Evolutionary conservation across 1,284 basidiomycete species (phyloP), one percentile per base, ranked within the genome.

Genomic region (Inonotus obliquus): DNA sequence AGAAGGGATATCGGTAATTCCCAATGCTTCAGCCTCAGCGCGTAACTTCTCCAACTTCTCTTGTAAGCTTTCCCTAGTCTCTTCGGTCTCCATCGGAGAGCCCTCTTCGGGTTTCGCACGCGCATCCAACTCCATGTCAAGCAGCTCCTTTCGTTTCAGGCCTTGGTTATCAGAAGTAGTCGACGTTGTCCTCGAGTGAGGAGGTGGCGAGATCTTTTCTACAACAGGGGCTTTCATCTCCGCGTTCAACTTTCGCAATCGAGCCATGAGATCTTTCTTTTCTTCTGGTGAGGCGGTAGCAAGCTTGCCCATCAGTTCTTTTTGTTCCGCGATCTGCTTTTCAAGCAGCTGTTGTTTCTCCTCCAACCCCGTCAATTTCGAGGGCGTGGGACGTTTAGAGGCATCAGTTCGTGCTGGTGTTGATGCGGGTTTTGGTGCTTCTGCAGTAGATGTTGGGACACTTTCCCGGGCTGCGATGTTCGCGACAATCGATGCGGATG

Each of bases 271-370:
- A 45, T 78, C 77, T 72, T 94, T 87, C 79, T 93, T 96, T 74
- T 94, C 91, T 44, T 86, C 81, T 0, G 81, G 71, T 17, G 86
- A 80, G 6, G 87, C 85, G 21, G 82, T 81, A 23, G 77, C 75
- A 13, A 95, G 77, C 49, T 86, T 84, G 23, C 81, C 83, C 83
- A 97, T 89, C 54, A 97, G 77, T 5, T 85, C 79, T 75, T 96
- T 97, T 74, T 96, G 95, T 76, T 96, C 94, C 0, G 88, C 83
- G 65, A 97, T 92, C 70, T 92, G 87, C 67, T 89, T 83, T 67
- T 97, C 92, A 23, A 95, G 78, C 54, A 87, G 78, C 60, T 87
- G 81, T 69, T 92, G 88, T 70, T 90, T 89, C 32, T 84, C 86
- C 35, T 87, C 87, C 35, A 91, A 78, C 2, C 79, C 80, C 13